Evolutionary conservation across 2,329 filamentous ascomycete species (phyloP), one percentile per base, ranked within the genome.

Genomic region (Claviceps sp.): DNA sequence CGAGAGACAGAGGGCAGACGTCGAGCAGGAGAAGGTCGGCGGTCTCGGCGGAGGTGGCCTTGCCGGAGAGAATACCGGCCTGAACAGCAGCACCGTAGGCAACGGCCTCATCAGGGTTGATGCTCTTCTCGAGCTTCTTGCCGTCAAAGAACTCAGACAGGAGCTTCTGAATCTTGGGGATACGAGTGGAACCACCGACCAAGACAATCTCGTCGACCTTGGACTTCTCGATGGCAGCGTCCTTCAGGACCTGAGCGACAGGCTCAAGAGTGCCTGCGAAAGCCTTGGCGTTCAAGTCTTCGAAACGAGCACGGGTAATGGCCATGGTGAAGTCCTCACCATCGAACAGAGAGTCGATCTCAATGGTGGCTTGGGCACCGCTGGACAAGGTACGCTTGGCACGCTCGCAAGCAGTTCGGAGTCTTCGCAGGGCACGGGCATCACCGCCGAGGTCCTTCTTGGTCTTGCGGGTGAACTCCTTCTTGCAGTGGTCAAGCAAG

Each of bases 111-210:
- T 98, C 93, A 65, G 93, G 93, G 83, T 98, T 98, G 79, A 97
- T 97, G 79, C 87, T 93, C 81, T 96, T 97, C 83, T 97, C 91
- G 61, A 96, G 88, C 86, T 98, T 96, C 89, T 98, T 98, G 75
- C 90, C 90, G 71, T 94, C 87, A 78, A 98, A 98, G 82, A 90
- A 96, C 75, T 98, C 93, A 76, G 85, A 90, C 61, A 98, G 84
- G 61, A 98, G 86, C 83, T 97, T 97, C 85, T 98, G 93, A 72
- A 98, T 95, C 71, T 85, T 84, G 67, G 93, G 93, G 64, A 98
- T 98, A 89, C 93, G 93, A 67, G 93, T 98, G 58, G 90, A 96
- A 64, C 93, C 93, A 83, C 93, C 93, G 67, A 98, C 93, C 66
- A 98, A 87, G 65, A 98, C 93, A 61, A 98, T 95, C 81, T 98